Percentiles rank a stretch among this genome's conserved stretches.
phyloP scores from a whole-genome alignment of 495 filamentous ascomycete genomes.

The Xylaria flabelliformis region DNA sequence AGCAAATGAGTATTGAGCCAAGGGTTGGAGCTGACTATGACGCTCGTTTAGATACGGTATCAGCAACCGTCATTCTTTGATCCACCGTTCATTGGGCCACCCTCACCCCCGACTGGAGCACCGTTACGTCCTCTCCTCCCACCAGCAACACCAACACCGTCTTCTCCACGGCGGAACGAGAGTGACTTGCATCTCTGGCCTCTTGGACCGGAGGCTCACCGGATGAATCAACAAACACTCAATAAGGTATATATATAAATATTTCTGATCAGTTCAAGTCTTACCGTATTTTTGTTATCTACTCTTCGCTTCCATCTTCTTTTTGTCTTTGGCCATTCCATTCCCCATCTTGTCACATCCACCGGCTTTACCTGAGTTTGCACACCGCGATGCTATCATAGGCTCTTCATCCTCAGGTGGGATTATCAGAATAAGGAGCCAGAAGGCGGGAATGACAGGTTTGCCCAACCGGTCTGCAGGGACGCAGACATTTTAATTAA shows the following conservation, averaged over 20 bases:
- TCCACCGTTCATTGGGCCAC: slow-evolving; percentile 15
- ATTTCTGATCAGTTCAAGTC: not conserved
- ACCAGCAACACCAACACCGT: slow-evolving; percentile 18
- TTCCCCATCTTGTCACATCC: not conserved
- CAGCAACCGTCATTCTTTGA: slow-evolving; percentile 23
- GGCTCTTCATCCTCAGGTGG: slow-evolving; percentile 6
- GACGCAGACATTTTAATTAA: slow-evolving; percentile 31
- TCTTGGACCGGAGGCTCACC: slow-evolving; percentile 46
- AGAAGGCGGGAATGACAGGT: slow-evolving; percentile 25
- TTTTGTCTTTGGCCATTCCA: not conserved
- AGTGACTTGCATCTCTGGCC: slow-evolving; percentile 48
- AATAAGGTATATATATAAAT: slow-evolving; percentile 49
- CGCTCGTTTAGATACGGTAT: slow-evolving; percentile 27
- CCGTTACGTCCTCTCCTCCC: slow-evolving; percentile 13
- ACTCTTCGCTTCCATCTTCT: not conserved
- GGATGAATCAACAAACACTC: slow-evolving; percentile 58
- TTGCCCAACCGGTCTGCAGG: slow-evolving; percentile 30
- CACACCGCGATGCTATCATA: slow-evolving; percentile 11
- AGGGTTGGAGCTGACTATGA: slow-evolving; percentile 25
- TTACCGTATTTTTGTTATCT: not conserved
- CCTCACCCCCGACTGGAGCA: slow-evolving; percentile 14
- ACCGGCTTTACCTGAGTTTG: not conserved
- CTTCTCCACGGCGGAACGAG: slow-evolving; percentile 39
- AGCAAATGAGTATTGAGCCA: slow-evolving; percentile 5
- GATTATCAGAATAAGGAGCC: slow-evolving; percentile 14